phyloP scores from a whole-genome alignment of 148 eudicot species.

The Rhododendron ferrugineum region DNA sequence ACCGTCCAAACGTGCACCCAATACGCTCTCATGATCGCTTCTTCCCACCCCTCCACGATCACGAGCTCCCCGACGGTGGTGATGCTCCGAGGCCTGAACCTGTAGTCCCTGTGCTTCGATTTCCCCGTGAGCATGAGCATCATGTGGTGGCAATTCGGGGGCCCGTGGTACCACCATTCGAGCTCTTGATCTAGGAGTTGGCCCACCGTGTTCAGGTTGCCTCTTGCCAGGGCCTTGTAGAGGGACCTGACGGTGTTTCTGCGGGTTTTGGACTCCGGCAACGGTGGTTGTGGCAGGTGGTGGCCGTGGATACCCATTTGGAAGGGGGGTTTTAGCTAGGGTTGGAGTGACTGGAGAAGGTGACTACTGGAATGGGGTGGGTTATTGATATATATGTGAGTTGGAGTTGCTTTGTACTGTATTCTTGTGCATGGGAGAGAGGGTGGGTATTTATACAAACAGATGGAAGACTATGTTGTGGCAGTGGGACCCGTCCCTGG shows the following conservation, averaged over 20 bases:
- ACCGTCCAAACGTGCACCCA: constrained; percentile 11
- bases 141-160: constrained; percentile 7
- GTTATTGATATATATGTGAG: not conserved
- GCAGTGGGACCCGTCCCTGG: not conserved
- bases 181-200: not conserved
- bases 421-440: not conserved
- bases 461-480: not conserved
- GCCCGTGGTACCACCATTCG: constrained; percentile 6
- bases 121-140: constrained; percentile 4
- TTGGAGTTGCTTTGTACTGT: not conserved
- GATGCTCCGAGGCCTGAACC: constrained; percentile 3
- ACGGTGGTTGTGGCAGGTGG: not conserved
- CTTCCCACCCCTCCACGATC: constrained; percentile 5
- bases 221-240: constrained; percentile 2
- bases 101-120: not conserved
- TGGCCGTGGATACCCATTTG: not conserved
- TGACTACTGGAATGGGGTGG: not conserved
- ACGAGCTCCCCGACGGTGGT: not conserved
- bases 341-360: not conserved
- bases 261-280: not conserved
- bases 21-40: not conserved
- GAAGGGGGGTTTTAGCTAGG: not conserved
- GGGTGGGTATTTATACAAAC: not conserved
- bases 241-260: not conserved
- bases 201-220: not conserved